These are phyloP conservation scores for Globisporangium megalacanthum DNA, from an alignment of 352 stramenopile genomes.

Conservation along the genomic window DNA sequence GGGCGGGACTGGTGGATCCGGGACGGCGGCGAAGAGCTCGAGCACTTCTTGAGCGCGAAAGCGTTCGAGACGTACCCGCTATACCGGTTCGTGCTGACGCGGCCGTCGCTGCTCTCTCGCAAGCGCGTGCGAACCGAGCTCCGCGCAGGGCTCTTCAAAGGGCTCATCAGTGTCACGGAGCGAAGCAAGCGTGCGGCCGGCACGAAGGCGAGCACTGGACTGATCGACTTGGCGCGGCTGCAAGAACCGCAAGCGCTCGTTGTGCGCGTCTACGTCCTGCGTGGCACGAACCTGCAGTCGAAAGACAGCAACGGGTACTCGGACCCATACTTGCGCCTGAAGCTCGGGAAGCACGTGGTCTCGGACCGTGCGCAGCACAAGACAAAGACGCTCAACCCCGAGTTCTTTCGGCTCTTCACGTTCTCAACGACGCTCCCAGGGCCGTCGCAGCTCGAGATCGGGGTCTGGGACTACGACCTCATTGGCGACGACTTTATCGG, in stretches of 20 bases:
- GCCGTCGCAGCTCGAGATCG: constrained; percentile 72
- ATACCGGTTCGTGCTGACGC: constrained; percentile 48
- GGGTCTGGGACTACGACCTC: constrained; percentile 76
- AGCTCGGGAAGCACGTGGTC: constrained; percentile 64
- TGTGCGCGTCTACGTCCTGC: constrained; percentile 72
- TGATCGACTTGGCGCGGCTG: constrained; percentile 43
- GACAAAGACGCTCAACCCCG: constrained; percentile 70
- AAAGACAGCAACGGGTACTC: constrained; percentile 79
- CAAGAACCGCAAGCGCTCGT: constrained; percentile 50
- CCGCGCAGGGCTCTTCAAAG: constrained; percentile 77
- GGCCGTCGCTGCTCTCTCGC: constrained; percentile 46
- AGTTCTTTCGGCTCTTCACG: constrained; percentile 70
- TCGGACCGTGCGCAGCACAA: constrained; percentile 65
- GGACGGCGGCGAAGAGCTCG: constrained; percentile 69
- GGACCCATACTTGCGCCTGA: constrained; percentile 70
- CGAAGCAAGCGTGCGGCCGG: constrained; percentile 9
- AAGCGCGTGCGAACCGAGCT: constrained; percentile 51
- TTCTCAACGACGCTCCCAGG: constrained; percentile 68
- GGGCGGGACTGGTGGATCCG: constrained; percentile 77
- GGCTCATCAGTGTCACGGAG: constrained; percentile 57
- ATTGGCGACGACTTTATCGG: constrained; percentile 87
- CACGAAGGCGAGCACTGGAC: constrained; percentile 1
- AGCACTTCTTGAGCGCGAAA: constrained; percentile 59
- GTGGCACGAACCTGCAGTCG: constrained; percentile 61
- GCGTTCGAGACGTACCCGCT: constrained; percentile 78